These are phyloP conservation scores for Helichrysum umbraculigerum DNA, from an alignment of 129 eudicot species.

Conservation along the genomic window DNA sequence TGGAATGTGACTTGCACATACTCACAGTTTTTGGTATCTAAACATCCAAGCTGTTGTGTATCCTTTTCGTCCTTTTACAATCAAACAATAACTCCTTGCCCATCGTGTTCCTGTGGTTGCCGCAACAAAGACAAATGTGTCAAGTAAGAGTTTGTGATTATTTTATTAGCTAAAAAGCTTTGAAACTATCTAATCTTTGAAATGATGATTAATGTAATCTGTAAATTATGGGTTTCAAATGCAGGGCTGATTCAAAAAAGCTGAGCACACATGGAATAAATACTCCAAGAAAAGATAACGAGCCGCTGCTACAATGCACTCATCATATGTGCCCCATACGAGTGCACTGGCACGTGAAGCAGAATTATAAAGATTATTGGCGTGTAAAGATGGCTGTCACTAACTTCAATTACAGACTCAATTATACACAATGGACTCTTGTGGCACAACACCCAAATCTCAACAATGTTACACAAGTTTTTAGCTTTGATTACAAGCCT, in stretches of 20 bases:
- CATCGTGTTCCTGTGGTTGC: constrained; percentile 83
- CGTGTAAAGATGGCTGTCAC: constrained; percentile 74
- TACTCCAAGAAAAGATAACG: constrained; percentile 71
- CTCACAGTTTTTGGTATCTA: constrained; percentile 65
- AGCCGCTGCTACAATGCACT: constrained; percentile 76
- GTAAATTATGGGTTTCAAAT: constrained; percentile 9
- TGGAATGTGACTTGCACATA: constrained; percentile 88
- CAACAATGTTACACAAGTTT: constrained; percentile 84
- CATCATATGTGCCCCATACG: constrained; percentile 91
- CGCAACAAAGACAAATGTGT: constrained; percentile 63
- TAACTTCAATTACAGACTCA: constrained; percentile 70
- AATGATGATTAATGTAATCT: neutral
- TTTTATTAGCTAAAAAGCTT: neutral
- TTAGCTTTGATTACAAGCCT: constrained; percentile 87
- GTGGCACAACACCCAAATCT: constrained; percentile 92
- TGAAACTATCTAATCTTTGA: neutral
- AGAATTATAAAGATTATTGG: constrained; percentile 82
- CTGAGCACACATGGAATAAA: constrained; percentile 53
- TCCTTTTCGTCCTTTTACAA: constrained; percentile 86
- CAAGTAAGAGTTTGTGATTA: constrained; percentile 41
- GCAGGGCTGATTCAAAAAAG: constrained; percentile 60
- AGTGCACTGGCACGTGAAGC: constrained; percentile 85
- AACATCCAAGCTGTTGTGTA: constrained; percentile 66
- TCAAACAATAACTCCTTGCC: constrained; percentile 76
- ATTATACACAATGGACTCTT: constrained; percentile 80